These are phyloP conservation scores for Magnaporthales sp. DNA, from an alignment of 2,329 filamentous ascomycete genomes.

Conservation along the genomic window DNA sequence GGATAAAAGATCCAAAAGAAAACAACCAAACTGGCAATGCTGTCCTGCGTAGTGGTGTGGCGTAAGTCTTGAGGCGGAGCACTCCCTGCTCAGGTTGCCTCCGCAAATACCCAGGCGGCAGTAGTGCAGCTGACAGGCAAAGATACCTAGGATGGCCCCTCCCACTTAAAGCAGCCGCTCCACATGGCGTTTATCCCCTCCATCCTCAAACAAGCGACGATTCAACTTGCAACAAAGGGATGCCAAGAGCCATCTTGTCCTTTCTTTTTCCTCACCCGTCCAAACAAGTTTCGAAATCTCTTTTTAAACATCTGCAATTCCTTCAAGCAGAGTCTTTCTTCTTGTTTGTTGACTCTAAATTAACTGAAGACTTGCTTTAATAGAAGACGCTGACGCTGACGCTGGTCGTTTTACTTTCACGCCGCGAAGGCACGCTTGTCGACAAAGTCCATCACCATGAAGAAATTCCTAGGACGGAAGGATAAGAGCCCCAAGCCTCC, in stretches of 20 bases:
- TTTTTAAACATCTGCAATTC: background rate
- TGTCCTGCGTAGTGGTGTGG: background rate
- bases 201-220: background rate
- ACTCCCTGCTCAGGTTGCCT: background rate
- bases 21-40: background rate
- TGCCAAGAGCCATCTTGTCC: background rate
- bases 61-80: background rate
- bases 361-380: background rate
- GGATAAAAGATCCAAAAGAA: background rate
- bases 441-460: slow-evolving; percentile 32
- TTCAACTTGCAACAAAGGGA: background rate
- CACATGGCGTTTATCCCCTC: background rate
- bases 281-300: background rate
- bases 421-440: background rate
- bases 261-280: background rate
- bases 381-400: background rate
- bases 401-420: background rate
- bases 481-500: slow-evolving; percentile 31
- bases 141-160: background rate
- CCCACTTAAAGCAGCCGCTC: background rate
- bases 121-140: background rate
- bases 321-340: background rate
- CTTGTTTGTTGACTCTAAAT: background rate
- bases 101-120: background rate
- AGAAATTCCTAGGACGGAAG: slow-evolving; percentile 50